Evolutionary conservation across 2,329 filamentous ascomycete genomes (phyloP).

Genomic region (Aspergillus sclerotialis): DNA sequence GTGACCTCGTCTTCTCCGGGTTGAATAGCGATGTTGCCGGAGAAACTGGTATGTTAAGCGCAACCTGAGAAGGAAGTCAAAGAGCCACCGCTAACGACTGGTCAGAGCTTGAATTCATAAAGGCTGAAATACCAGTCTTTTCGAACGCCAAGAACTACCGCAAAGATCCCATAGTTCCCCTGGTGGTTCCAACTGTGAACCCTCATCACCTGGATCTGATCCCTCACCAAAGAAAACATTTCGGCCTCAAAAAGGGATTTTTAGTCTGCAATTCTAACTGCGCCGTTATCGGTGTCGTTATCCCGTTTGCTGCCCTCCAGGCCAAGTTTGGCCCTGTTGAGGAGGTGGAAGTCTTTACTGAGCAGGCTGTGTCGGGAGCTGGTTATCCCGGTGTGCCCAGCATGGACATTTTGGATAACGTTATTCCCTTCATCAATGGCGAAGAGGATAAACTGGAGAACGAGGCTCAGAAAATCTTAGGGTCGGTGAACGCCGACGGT

Average conservation of each 20-base stretch:
- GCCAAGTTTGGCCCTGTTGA: slow-evolving; percentile 72
- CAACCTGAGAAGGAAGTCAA: not conserved
- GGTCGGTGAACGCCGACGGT: slow-evolving; percentile 60
- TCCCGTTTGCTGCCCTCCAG: slow-evolving; percentile 87
- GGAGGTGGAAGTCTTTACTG: slow-evolving; percentile 78
- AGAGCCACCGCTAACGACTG: slow-evolving; percentile 4
- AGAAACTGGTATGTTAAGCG: slow-evolving; percentile 65
- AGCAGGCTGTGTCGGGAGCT: slow-evolving; percentile 90
- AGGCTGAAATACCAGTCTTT: slow-evolving; percentile 83
- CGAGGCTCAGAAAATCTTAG: slow-evolving; percentile 92
- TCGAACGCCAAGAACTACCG: slow-evolving; percentile 98
- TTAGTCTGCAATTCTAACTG: slow-evolving; percentile 98
- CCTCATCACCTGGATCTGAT: slow-evolving; percentile 79
- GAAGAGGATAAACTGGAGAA: slow-evolving; percentile 96
- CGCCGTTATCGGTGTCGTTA: slow-evolving; percentile 91
- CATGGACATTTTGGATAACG: slow-evolving; percentile 96
- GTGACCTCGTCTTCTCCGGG: slow-evolving; percentile 88
- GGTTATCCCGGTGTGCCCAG: slow-evolving; percentile 62
- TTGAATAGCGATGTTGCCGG: slow-evolving; percentile 89
- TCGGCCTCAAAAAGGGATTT: slow-evolving; percentile 74
- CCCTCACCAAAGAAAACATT: slow-evolving; percentile 72
- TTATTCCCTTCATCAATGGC: slow-evolving; percentile 85
- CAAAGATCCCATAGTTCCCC: slow-evolving; percentile 78
- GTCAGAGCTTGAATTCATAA: slow-evolving; percentile 81
- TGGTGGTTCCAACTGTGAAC: slow-evolving; percentile 94